Conservation (phyloP, 208 protist species). For the Wallacemonas rigidus region DNA sequence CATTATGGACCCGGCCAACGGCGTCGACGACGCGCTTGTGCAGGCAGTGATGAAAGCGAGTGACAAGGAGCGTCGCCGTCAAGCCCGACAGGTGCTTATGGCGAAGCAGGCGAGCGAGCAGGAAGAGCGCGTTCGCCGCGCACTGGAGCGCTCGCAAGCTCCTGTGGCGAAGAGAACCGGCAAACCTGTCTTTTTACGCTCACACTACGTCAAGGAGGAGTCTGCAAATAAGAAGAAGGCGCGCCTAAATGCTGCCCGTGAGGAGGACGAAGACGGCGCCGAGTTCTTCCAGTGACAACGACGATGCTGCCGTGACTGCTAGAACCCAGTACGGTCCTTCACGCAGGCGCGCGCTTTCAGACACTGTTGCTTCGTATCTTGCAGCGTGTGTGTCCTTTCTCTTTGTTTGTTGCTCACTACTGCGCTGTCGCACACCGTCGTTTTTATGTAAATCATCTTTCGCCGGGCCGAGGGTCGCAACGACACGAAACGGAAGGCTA, state of each 20-base stretch:
- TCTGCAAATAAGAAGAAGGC: conserved; percentile 35
- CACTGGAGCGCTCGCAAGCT: conserved; percentile 82
- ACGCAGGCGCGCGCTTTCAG: too few species aligned
- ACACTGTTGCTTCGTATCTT: too few species aligned
- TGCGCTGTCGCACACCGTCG: too few species aligned
- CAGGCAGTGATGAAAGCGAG: conserved; percentile 77
- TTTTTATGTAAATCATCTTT: too few species aligned
- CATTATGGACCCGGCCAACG: conserved; percentile 63
- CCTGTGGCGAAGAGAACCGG: conserved; percentile 70
- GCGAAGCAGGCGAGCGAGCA: conserved; percentile 73
- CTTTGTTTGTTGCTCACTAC: too few species aligned
- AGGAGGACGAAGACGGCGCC: conserved; percentile 37
- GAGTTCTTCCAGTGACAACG: conserved; percentile 47
- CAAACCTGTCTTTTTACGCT: conserved; percentile 87
- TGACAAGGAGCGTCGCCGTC: conserved; percentile 82
- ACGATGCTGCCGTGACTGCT: not conserved
- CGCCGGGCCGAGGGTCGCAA: too few species aligned
- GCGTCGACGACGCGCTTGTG: conserved; percentile 70
- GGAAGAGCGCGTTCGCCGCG: conserved; percentile 72
- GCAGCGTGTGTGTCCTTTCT: too few species aligned
- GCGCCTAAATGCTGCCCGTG: conserved; percentile 28
- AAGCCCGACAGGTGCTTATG: conserved; percentile 75
- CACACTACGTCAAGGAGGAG: conserved; percentile 44
- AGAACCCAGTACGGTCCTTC: too few species aligned
- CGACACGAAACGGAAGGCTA: too few species aligned